Conservation (phyloP, 1,284 basidiomycete species). For the Ceratobasidium papillatum region DNA sequence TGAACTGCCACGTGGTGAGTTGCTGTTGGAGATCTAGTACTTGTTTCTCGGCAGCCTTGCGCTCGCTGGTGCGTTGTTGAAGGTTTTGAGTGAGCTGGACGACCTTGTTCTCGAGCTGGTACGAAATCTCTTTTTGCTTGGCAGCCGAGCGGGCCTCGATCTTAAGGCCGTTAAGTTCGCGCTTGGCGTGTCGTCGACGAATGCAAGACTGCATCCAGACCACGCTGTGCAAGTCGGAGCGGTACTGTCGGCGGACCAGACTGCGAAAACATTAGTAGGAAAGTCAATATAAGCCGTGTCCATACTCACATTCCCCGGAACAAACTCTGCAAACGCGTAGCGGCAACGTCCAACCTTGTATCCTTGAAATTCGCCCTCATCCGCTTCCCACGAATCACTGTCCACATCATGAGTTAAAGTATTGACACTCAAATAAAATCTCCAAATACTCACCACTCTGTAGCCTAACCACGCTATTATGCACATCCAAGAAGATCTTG, state of each 20-base stretch:
- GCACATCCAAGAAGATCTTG: constrained; percentile 71
- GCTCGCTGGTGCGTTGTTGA: constrained; percentile 91
- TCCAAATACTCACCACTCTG: constrained; percentile 79
- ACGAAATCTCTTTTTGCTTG: constrained; percentile 99
- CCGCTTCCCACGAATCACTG: constrained; percentile 83
- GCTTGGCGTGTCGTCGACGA: constrained; percentile 87
- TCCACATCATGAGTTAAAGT: constrained; percentile 32
- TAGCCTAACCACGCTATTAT: constrained; percentile 72
- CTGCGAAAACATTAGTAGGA: constrained; percentile 55
- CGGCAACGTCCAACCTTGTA: constrained; percentile 70
- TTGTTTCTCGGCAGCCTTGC: constrained; percentile 83
- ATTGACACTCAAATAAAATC: not conserved
- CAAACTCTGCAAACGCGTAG: constrained; percentile 83
- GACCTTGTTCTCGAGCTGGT: constrained; percentile 98
- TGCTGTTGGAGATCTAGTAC: constrained; percentile 85
- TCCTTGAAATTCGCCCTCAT: constrained; percentile 74
- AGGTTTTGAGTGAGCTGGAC: constrained; percentile 98
- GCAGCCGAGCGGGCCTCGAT: constrained; percentile 95
- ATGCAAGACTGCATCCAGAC: constrained; percentile 92
- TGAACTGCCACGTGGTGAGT: constrained; percentile 82
- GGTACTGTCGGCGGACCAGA: constrained; percentile 69
- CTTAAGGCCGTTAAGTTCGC: constrained; percentile 83
- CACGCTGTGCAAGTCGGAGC: constrained; percentile 74
- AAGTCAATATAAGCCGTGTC: not conserved
- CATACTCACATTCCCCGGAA: constrained; percentile 83